A percentile compares a stretch with the other conserved stretches of the same genome.
phyloP scores from a whole-genome alignment of 2,329 filamentous ascomycete species.

The Trichophaea hybrida region DNA sequence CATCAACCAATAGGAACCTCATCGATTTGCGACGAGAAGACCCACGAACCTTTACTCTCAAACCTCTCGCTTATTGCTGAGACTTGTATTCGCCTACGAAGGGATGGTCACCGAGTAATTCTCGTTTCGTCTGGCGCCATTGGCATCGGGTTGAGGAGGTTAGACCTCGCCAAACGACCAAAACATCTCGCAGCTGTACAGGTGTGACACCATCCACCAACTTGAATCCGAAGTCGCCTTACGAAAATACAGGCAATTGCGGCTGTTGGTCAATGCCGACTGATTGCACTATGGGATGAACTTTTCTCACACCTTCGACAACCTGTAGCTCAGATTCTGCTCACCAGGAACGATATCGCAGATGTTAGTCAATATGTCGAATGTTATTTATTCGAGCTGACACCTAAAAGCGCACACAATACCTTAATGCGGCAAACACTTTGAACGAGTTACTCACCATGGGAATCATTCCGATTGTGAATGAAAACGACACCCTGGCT shows the following conservation, averaged over 20 bases:
- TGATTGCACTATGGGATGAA: conserved; percentile 92
- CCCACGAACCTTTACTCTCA: conserved; percentile 81
- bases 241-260: conserved; percentile 54
- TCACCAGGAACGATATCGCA: conserved; percentile 91
- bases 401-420: conserved; percentile 57
- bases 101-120: conserved; percentile 86
- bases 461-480: conserved; percentile 95
- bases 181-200: conserved; percentile 85
- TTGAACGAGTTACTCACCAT: conserved; percentile 79
- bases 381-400: not conserved
- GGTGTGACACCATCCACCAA: conserved; percentile 33
- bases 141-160: conserved; percentile 77
- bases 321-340: conserved; percentile 82
- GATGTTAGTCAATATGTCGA: conserved; percentile 45
- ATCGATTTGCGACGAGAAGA: conserved; percentile 95
- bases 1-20: conserved; percentile 58
- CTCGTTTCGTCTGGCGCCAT: conserved; percentile 96
- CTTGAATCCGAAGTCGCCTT: not conserved
- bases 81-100: conserved; percentile 71
- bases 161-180: conserved; percentile 74
- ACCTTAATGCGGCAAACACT: conserved; percentile 92
- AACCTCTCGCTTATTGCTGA: conserved; percentile 87
- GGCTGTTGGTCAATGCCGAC: conserved; percentile 85
- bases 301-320: conserved; percentile 77
- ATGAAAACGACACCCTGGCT: conserved; percentile 93